A percentile compares a stretch with the other conserved stretches of the same genome.
Conservation (phyloP, 805 yeast genomes). For the Nakazawaea wyomingensis region DNA sequence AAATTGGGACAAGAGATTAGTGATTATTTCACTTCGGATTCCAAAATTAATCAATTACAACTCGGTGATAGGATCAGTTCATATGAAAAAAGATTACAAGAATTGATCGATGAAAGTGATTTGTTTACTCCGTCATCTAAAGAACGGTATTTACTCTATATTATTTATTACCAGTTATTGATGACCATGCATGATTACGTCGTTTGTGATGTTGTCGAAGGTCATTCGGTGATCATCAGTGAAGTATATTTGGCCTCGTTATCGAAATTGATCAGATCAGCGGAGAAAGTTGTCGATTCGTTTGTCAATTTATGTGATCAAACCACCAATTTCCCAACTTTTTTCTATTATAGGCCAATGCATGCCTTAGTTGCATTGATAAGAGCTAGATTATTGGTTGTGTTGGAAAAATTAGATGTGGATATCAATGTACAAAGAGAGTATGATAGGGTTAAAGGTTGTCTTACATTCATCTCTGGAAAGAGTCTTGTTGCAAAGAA, state of each 20-base stretch:
- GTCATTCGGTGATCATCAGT: slow-evolving; percentile 17
- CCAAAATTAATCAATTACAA: slow-evolving; percentile 5
- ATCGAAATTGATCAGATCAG: slow-evolving; percentile 36
- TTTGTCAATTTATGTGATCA: slow-evolving; percentile 36
- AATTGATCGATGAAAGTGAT: slow-evolving; percentile 35
- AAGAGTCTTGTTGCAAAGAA: slow-evolving; percentile 27
- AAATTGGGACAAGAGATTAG: slow-evolving; percentile 45
- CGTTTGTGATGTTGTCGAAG: slow-evolving; percentile 29
- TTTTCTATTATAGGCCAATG: slow-evolving; percentile 49
- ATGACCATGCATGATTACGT: slow-evolving; percentile 49
- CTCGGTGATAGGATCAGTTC: slow-evolving; percentile 6
- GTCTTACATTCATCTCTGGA: slow-evolving; percentile 19
- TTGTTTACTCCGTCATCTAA: slow-evolving; percentile 28
- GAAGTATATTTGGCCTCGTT: slow-evolving; percentile 34
- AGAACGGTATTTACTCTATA: slow-evolving; percentile 34
- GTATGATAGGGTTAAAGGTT: slow-evolving; percentile 22
- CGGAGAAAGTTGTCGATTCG: slow-evolving; percentile 41
- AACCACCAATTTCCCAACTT: slow-evolving; percentile 41
- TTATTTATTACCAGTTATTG: slow-evolving; percentile 44
- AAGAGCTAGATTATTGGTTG: slow-evolving; percentile 39
- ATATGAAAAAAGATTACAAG: slow-evolving; percentile 37
- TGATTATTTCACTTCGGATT: slow-evolving; percentile 31
- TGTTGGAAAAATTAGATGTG: slow-evolving; percentile 32
- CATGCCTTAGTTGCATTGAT: slow-evolving; percentile 45
- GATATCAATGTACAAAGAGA: slow-evolving; percentile 28